phyloP scores from a whole-genome alignment of 2,329 filamentous ascomycete genomes.

The Apiospora koreana region DNA sequence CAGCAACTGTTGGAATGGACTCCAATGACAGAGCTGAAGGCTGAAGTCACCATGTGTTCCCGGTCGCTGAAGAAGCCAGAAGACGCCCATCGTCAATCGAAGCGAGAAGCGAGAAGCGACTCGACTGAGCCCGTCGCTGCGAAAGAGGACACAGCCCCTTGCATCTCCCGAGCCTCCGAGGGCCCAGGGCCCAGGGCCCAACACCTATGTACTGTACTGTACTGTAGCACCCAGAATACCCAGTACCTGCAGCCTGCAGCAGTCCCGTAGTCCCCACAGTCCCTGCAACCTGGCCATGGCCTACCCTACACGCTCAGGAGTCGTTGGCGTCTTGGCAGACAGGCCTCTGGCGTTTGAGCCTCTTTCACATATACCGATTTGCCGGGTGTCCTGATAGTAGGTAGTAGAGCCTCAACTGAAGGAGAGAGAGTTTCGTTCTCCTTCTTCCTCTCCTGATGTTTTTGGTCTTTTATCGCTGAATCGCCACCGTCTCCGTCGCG shows the following conservation, averaged over 20 bases:
- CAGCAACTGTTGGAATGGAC: too few relatives aligned
- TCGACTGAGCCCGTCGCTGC: too few relatives aligned
- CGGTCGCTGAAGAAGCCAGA: too few relatives aligned
- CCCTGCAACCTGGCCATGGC: conserved; percentile 1
- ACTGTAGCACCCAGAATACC: too few relatives aligned
- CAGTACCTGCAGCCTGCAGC: not conserved
- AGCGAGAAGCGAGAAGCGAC: too few relatives aligned
- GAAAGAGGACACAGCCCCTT: conserved; percentile 6
- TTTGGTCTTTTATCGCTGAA: not conserved
- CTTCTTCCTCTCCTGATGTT: not conserved
- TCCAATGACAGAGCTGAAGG: too few relatives aligned
- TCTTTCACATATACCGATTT: conserved; percentile 6
- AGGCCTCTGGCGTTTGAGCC: conserved; percentile 4
- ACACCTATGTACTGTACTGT: too few relatives aligned
- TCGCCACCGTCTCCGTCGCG: not conserved
- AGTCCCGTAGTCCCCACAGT: not conserved
- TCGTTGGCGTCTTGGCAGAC: conserved; percentile 10
- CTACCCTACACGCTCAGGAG: conserved; percentile 12
- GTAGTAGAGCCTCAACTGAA: not conserved
- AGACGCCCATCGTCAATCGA: too few relatives aligned
- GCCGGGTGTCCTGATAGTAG: too few relatives aligned
- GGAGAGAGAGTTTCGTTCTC: not conserved
- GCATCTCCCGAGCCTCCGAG: not conserved
- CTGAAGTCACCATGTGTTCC: too few relatives aligned
- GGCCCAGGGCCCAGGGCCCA: not conserved